Percentiles rank a stretch among this genome's conserved stretches.
phyloP scores from a whole-genome alignment of 192 early-diverging fungal species.

The Coemansia sp. region DNA sequence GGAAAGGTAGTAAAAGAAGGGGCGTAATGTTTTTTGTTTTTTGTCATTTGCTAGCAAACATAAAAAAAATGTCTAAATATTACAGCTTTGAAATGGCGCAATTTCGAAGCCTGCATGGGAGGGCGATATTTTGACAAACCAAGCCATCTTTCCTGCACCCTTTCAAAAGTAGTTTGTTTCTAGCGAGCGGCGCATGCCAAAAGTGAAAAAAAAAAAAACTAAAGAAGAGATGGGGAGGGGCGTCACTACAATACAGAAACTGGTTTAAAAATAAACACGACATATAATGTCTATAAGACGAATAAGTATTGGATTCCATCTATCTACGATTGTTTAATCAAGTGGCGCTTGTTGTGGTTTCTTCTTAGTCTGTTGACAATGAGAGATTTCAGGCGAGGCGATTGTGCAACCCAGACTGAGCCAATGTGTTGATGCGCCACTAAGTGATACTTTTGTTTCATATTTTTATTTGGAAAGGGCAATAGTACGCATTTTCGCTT shows the following conservation, averaged over 20 bases:
- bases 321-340: constrained; percentile 5
- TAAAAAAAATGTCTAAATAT: neutral
- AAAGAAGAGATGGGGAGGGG: neutral
- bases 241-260: neutral
- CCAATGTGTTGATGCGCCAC: neutral
- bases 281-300: neutral
- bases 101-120: neutral
- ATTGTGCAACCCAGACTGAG: neutral
- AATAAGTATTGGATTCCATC: constrained; percentile 4
- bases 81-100: neutral
- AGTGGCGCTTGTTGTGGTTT: constrained; percentile 4
- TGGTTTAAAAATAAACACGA: neutral
- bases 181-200: neutral
- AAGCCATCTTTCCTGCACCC: constrained; percentile 3
- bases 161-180: neutral
- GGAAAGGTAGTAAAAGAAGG: neutral
- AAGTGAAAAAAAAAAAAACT: neutral
- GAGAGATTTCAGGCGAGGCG: neutral
- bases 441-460: neutral
- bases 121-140: neutral
- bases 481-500: neutral
- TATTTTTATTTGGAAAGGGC: neutral
- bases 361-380: neutral
- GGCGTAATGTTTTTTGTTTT: neutral
- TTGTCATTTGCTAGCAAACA: neutral